Conservation (phyloP, 2,329 filamentous ascomycete species). For the Neobulgaria alba region DNA sequence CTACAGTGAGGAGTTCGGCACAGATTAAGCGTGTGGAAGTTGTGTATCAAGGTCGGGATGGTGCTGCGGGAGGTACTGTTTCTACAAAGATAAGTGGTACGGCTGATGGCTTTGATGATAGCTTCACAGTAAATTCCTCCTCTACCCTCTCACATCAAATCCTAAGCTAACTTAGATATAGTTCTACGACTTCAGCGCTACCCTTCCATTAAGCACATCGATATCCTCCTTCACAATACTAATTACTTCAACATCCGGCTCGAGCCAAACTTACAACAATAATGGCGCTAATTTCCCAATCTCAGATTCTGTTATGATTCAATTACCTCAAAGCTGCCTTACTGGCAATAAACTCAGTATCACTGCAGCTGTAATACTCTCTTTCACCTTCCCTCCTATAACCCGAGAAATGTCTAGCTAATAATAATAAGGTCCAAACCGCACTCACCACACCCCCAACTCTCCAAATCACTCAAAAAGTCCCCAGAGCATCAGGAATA, state of each 20-base stretch:
- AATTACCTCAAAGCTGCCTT: slow-evolving; percentile 49
- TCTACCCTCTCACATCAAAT: too few relatives aligned
- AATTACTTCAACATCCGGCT: slow-evolving; percentile 40
- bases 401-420: background rate
- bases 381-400: background rate
- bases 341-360: slow-evolving; percentile 20
- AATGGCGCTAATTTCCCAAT: slow-evolving; percentile 48
- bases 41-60: slow-evolving; percentile 47
- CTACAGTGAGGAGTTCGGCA: slow-evolving; percentile 36
- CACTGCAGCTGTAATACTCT: slow-evolving; percentile 19
- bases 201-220: slow-evolving; percentile 48
- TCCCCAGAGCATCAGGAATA: slow-evolving; percentile 12
- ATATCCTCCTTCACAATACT: slow-evolving; percentile 53
- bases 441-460: slow-evolving; percentile 10
- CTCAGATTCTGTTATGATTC: slow-evolving; percentile 46
- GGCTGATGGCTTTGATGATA: slow-evolving; percentile 50
- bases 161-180: slow-evolving; percentile 7
- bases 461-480: slow-evolving; percentile 17
- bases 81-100: slow-evolving; percentile 38
- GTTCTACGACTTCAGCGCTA: slow-evolving; percentile 25
- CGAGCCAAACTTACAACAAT: slow-evolving; percentile 42
- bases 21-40: slow-evolving; percentile 41
- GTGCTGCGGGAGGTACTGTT: slow-evolving; percentile 39
- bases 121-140: slow-evolving; percentile 41
- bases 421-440: slow-evolving; percentile 14